Evolutionary conservation across 495 filamentous ascomycete genomes (phyloP), one percentile per base, ranked within the genome.

Genomic region (Aspergillus incahuasiensis): DNA sequence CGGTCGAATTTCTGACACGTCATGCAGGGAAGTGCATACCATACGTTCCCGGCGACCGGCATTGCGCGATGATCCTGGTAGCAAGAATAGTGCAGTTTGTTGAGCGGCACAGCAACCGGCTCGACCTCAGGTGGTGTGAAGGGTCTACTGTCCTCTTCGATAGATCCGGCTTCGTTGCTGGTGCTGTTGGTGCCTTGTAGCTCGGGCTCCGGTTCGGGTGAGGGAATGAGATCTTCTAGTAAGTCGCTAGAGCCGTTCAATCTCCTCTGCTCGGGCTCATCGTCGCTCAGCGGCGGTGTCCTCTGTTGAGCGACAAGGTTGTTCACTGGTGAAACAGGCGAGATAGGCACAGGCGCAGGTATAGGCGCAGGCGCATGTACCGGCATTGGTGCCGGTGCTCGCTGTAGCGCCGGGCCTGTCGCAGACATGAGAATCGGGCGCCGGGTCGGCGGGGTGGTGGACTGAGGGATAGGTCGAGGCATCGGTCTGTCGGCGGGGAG

Each of bases 1-100:
- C 63, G 68, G 48, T 79, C 71, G 8, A 67, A 64, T 39, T 76
- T 74, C 25, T 70, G 68, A 52, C 78, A 81, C 1, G 73, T 72
- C 75, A 79, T 79, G 58, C 78, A 81, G 6, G 75, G 77, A 19
- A 77, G 63, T 7, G 75, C 64, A 60, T 74, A 71, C 72, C 74
- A 74, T 39, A 64, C 62, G 54, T 81, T 81, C 38, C 63, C 65
- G 11, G 74, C 69, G 8, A 59, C 46, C 15, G 66, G 66, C 74
- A 81, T 77, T 0, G 64, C 58, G 19, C 68, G 62, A 48, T 81
- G 78, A 7, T 68, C 67, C 59, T 78, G 74, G 52, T 73, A 79
- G 62, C 78, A 81, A 18, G 60, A 53, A 48, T 63, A 73, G 40
- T 80, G 78, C 9, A 71, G 55, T 42, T 68, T 66, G 45, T 66